phyloP scores from a whole-genome alignment of 768 basidiomycete species.

The Phylloporus sp. region DNA sequence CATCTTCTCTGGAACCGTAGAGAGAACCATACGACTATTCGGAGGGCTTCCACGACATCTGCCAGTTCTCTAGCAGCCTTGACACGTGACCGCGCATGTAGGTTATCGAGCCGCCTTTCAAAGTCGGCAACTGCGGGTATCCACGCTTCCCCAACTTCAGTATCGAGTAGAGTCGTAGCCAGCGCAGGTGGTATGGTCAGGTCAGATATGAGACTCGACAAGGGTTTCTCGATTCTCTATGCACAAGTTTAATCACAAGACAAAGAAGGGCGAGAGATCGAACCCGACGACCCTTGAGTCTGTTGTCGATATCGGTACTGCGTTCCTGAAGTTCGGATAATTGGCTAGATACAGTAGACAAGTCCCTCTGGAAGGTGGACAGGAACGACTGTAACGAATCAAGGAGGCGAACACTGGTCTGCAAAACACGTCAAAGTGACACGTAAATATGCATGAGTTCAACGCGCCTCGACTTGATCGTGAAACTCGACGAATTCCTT shows the following conservation, averaged over 20 bases:
- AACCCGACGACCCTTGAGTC: slow-evolving; percentile 82
- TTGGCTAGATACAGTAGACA: slow-evolving; percentile 92
- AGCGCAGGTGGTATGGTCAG: slow-evolving; percentile 81
- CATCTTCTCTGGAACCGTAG: not conserved
- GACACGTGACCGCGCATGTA: slow-evolving; percentile 73
- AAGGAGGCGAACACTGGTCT: slow-evolving; percentile 85
- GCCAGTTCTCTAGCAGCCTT: slow-evolving; percentile 82
- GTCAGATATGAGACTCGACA: slow-evolving; percentile 75
- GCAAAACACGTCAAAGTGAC: slow-evolving; percentile 6
- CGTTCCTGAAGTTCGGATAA: slow-evolving; percentile 91
- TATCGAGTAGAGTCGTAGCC: slow-evolving; percentile 75
- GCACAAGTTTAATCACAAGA: slow-evolving; percentile 2
- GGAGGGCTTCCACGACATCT: slow-evolving; percentile 80
- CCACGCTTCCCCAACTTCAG: slow-evolving; percentile 86
- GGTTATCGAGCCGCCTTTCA: slow-evolving; percentile 64
- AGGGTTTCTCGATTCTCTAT: slow-evolving; percentile 85
- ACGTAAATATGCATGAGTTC: not conserved
- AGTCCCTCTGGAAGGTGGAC: slow-evolving; percentile 91
- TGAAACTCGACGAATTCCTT: slow-evolving; percentile 84
- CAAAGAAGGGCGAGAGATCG: slow-evolving; percentile 20
- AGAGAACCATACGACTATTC: slow-evolving; percentile 68
- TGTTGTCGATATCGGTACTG: slow-evolving; percentile 86
- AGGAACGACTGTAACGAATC: slow-evolving; percentile 89
- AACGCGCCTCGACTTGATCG: slow-evolving; percentile 77
- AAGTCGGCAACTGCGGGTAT: slow-evolving; percentile 76